Percentiles rank a stretch among this genome's conserved stretches.
Evolutionary conservation across 2,329 filamentous ascomycete genomes (phyloP).

Genomic region (Aspergillus sp.): DNA sequence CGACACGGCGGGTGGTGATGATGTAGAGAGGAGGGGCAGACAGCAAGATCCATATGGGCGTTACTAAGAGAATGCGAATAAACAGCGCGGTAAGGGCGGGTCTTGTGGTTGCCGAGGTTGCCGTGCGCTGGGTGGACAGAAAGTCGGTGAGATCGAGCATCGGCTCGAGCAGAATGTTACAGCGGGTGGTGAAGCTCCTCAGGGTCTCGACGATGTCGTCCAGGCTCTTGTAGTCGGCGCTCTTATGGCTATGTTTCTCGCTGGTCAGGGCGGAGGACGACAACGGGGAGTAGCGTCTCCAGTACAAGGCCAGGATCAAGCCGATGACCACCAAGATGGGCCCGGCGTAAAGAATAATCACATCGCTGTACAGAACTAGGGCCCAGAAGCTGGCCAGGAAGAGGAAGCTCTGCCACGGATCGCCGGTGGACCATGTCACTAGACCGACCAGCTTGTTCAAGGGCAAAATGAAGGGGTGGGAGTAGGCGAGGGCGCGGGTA

Average conservation of each 20-base stretch:
- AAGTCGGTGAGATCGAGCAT: conserved; percentile 85
- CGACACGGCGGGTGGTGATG: conserved; percentile 74
- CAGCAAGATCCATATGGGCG: conserved; percentile 76
- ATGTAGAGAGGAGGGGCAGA: conserved; percentile 75
- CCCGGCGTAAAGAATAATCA: conserved; percentile 69
- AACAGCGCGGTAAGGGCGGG: conserved; percentile 85
- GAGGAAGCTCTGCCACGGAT: conserved; percentile 95
- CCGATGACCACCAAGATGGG: conserved; percentile 70
- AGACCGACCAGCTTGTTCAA: conserved; percentile 78
- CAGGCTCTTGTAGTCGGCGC: conserved; percentile 65
- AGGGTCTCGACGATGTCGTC: conserved; percentile 96
- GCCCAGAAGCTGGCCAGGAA: conserved; percentile 80
- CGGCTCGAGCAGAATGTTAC: conserved; percentile 85
- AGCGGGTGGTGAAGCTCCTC: conserved; percentile 79
- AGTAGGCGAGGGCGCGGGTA: conserved; percentile 87
- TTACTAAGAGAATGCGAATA: conserved; percentile 76
- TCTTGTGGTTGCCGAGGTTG: conserved; percentile 81
- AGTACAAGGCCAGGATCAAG: conserved; percentile 87
- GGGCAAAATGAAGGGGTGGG: conserved; percentile 84
- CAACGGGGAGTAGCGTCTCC: conserved; percentile 76
- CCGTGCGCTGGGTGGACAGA: conserved; percentile 78
- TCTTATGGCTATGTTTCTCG: conserved; percentile 50
- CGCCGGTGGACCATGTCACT: conserved; percentile 85
- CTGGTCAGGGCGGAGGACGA: conserved; percentile 73
- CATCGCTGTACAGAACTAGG: conserved; percentile 73